Base-by-base conservation (phyloP, 345 rosid genomes). In the Corymbia maculata region DNA sequence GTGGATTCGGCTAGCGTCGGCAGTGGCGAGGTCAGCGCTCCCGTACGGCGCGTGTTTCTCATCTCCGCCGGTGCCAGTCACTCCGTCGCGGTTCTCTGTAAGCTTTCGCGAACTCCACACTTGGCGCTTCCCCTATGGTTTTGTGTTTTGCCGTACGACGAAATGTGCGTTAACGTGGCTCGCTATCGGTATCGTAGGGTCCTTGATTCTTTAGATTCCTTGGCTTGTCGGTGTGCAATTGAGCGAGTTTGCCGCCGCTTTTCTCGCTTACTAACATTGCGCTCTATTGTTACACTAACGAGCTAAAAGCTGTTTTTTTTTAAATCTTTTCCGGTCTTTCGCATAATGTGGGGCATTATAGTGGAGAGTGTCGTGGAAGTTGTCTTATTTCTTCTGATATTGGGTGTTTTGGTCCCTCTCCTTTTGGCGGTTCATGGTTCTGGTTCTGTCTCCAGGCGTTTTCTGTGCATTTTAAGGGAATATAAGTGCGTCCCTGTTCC, bases 51-150 rank as follows among this genome's bases (percentile, higher is more conserved):
- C 16, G 94, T 97, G 91, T 92, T 96, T 89, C 93, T 97, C 88
- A 92, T 96, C 91, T 97, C 99, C 84, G 98, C 99, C 64, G 99
- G 99, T 70, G 99, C 99, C 88, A 96, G 97, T 89, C 98, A 97
- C 90, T 97, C 99, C 85, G 95, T 96, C 66, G 99, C 99, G 88
- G 95, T 96, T 30, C 98, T 97, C 86, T 93, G 99, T 97, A 92
- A 85, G 95, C 87, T 28, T 64, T 30, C 45, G 8, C 47, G 19
- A 52, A 24, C 47, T 75, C 51, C 36, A 36, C 61, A 14, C 80
- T 88, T 88, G 47, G 86, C 42, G 51, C 50, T 47, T 55, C 28
- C n/a, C 47, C 55, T 59, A 80, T 88, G 11, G 36, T 88, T 85
- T 21, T 85, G 28, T 26, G 53, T 85, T 85, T 85, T 85, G 55